phyloP scores from a whole-genome alignment of 192 early-diverging fungal genomes.

The Allomyces javanicus region DNA sequence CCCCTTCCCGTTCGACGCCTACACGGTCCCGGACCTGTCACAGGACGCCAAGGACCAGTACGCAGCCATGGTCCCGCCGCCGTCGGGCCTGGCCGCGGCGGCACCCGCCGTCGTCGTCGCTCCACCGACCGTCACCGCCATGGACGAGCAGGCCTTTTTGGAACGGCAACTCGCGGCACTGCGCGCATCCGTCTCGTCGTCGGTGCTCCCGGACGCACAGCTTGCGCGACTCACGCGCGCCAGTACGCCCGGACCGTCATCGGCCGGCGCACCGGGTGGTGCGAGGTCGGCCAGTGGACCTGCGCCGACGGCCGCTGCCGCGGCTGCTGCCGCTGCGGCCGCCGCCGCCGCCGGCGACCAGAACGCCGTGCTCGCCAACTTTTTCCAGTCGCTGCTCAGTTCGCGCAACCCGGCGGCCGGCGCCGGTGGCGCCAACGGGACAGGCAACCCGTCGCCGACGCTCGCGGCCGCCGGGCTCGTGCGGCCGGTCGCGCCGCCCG shows the following conservation, averaged over 20 bases:
- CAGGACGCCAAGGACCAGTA: too few species aligned
- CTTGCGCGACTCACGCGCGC: not conserved
- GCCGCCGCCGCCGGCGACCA: conserved; percentile 12
- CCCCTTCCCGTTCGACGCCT: too few species aligned
- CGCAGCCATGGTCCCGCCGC: too few species aligned
- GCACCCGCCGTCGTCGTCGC: conserved; percentile 9
- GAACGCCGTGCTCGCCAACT: conserved; percentile 68
- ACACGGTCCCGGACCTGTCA: too few species aligned
- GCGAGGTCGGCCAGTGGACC: too few species aligned
- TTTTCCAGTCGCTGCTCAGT: conserved; percentile 65
- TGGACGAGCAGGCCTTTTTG: conserved; percentile 78
- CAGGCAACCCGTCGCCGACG: too few species aligned
- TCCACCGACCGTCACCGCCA: conserved; percentile 45
- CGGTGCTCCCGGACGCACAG: not conserved
- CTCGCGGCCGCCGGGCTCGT: too few species aligned
- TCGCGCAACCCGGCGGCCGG: too few species aligned
- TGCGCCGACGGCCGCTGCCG: not conserved
- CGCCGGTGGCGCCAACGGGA: too few species aligned
- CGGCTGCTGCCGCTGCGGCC: conserved; percentile 10
- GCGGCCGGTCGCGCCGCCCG: too few species aligned
- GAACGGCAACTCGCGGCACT: conserved; percentile 55
- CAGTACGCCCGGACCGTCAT: not conserved
- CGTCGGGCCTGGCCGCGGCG: too few species aligned
- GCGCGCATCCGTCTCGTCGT: conserved; percentile 18
- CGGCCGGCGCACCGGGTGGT: not conserved